Base-by-base conservation (phyloP, 1,139 yeast species). In the Schwanniomyces etchellsii region DNA sequence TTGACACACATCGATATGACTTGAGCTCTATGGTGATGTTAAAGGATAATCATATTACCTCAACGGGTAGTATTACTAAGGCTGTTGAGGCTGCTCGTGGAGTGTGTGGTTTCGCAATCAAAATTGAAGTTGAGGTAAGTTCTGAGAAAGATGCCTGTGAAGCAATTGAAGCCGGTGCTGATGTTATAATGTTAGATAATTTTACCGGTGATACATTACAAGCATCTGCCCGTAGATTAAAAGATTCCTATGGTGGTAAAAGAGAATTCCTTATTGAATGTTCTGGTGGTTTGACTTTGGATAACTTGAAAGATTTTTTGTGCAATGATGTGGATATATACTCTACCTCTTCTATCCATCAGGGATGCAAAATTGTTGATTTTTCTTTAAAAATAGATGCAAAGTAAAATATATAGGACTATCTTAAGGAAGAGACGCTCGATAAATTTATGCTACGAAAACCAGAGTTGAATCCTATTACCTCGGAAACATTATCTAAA, bases 131-230 rank as follows among this genome's bases (percentile, higher is more conserved):
- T 24, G 97, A 89, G 57, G 91, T 86, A 31, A 84, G 83, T 48
- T 62, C 74, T 34, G 95, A 83, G 51, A 71, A 60, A 5, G 96
- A 88, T 46, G 97, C 97, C 2, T 68, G 73, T 40, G 96, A 89
- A 50, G 97, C 97, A 16, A 89, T 89, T 48, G 74, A 68, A 17
- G 95, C 96, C 5, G 97, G 97, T 12, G 96, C 97, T 1, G 97
- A 89, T 55, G 86, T 89, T 13, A 81, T 91, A 41, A 89, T 89
- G 97, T 70, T 91, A 50, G 97, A 91, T 52, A 89, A 91, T 55
- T 89, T 91, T 54, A 52, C 66, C 3, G 86, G 89, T 3, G 74
- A 68, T 1, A 83, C 70, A 20, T 65, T 89, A 36, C 77, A 74
- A 42, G 43, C 52, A 2, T 93, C 82, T 14, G 95, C 96, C 1